phyloP scores from a whole-genome alignment of 2,329 filamentous ascomycete genomes.

The Pseudocercospora ulei region DNA sequence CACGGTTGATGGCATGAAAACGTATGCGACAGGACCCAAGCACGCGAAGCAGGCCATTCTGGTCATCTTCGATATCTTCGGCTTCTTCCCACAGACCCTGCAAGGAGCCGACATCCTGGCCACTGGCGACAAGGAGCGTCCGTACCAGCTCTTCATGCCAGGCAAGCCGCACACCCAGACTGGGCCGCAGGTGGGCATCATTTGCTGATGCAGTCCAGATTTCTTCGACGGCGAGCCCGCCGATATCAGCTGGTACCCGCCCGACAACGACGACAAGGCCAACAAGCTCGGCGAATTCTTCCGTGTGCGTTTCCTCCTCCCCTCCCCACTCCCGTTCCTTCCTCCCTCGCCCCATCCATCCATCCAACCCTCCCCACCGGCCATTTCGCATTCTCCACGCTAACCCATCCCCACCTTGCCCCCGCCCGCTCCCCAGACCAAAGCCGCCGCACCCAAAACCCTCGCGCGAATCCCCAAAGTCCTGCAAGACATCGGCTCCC shows the following conservation, averaged over 20 bases:
- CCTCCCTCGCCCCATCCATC: constrained; percentile 37
- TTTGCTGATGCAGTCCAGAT: constrained; percentile 43
- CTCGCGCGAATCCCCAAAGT: constrained; percentile 48
- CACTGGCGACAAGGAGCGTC: constrained; percentile 53
- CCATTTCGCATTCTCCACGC: too few relatives aligned
- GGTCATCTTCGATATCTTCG: constrained; percentile 54
- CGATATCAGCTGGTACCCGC: constrained; percentile 41
- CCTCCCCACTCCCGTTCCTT: constrained; percentile 34
- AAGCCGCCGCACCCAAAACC: constrained; percentile 50
- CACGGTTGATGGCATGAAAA: constrained; percentile 53
- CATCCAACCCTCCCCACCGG: neutral
- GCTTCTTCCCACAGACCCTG: constrained; percentile 53
- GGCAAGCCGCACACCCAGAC: constrained; percentile 11
- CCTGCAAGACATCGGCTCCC: constrained; percentile 46
- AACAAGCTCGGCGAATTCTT: constrained; percentile 53
- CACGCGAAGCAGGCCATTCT: constrained; percentile 50
- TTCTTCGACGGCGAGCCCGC: constrained; percentile 72
- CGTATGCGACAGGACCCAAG: constrained; percentile 47
- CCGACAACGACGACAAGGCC: constrained; percentile 51
- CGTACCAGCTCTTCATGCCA: constrained; percentile 81
- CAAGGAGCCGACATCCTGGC: constrained; percentile 57
- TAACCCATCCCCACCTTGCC: neutral
- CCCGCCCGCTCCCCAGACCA: constrained; percentile 29
- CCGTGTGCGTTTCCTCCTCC: constrained; percentile 24
- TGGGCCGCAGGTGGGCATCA: neutral